phyloP scores from a whole-genome alignment of 352 stramenopile species.

The Achlya hypogyna region DNA sequence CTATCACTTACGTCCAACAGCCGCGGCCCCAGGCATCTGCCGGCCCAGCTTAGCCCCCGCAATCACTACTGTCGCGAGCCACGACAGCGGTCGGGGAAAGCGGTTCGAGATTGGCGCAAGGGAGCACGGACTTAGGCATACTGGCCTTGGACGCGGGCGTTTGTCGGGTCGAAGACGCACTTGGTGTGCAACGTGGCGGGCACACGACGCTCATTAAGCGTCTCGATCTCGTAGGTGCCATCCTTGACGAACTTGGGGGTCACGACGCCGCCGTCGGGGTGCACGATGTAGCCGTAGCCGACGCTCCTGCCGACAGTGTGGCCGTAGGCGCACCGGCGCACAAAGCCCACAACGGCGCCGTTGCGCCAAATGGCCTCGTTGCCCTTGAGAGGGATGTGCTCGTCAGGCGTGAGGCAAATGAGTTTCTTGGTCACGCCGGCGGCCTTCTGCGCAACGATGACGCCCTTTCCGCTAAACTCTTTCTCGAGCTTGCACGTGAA shows the following conservation, averaged over 20 bases:
- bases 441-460: conserved; percentile 22
- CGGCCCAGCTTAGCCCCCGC: too few relatives aligned
- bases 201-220: conserved; percentile 20
- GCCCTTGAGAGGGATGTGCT: conserved; percentile 24
- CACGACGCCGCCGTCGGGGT: conserved; percentile 14
- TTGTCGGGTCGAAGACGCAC: conserved; percentile 24
- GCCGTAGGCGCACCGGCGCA: conserved; percentile 24
- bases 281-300: conserved; percentile 23
- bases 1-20: too few relatives aligned
- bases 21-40: too few relatives aligned
- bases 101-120: too few relatives aligned
- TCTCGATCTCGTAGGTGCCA: conserved; percentile 23
- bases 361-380: conserved; percentile 29
- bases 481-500: conserved; percentile 29
- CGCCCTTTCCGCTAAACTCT: conserved; percentile 22
- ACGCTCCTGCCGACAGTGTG: conserved; percentile 21
- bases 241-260: conserved; percentile 24
- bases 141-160: conserved; percentile 22
- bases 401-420: conserved; percentile 24
- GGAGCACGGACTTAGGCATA: too few relatives aligned
- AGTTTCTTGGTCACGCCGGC: conserved; percentile 24
- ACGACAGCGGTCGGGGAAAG: too few relatives aligned
- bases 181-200: conserved; percentile 19
- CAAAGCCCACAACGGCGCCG: conserved; percentile 22
- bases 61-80: too few relatives aligned